A percentile compares a stretch with the other conserved stretches of the same genome.
phyloP scores from a whole-genome alignment of 768 basidiomycete genomes.

The Arthromyces matolae region DNA sequence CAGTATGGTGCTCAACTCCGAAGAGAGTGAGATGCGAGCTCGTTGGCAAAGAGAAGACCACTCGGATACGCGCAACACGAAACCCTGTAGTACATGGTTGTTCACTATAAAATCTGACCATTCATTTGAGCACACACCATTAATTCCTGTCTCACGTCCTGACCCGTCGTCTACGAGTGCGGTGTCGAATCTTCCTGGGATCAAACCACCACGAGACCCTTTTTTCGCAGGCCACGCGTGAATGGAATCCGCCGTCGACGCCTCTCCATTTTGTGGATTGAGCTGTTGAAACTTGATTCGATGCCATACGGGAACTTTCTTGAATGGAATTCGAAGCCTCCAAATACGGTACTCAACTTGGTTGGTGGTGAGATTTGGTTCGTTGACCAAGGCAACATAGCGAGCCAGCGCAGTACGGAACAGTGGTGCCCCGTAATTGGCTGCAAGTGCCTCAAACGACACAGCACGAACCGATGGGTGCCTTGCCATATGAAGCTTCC shows the following conservation, averaged over 20 bases:
- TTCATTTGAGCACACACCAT: no score
- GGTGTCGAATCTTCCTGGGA: slow-evolving; percentile 33
- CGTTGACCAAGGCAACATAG: background rate
- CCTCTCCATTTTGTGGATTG: background rate
- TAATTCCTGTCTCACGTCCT: slow-evolving; percentile 7
- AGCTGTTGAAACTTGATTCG: background rate
- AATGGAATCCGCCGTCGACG: slow-evolving; percentile 11
- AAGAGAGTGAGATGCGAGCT: no score
- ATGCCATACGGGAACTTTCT: background rate
- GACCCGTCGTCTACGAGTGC: slow-evolving; percentile 4
- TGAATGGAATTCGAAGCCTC: background rate
- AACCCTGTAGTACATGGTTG: no score
- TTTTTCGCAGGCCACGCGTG: background rate
- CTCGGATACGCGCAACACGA: no score
- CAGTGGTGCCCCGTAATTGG: background rate
- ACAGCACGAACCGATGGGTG: background rate
- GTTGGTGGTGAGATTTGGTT: background rate
- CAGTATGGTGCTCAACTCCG: no score
- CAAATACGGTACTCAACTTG: background rate
- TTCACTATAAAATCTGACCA: no score
- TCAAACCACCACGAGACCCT: slow-evolving; percentile 12
- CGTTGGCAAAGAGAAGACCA: no score
- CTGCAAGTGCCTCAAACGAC: slow-evolving; percentile 9
- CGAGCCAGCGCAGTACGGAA: background rate
- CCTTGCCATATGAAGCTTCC: slow-evolving; percentile 3